Evolutionary conservation across 2,329 filamentous ascomycete species (phyloP), one percentile per base, ranked within the genome.

Genomic region (Apiospora kogelbergensis): DNA sequence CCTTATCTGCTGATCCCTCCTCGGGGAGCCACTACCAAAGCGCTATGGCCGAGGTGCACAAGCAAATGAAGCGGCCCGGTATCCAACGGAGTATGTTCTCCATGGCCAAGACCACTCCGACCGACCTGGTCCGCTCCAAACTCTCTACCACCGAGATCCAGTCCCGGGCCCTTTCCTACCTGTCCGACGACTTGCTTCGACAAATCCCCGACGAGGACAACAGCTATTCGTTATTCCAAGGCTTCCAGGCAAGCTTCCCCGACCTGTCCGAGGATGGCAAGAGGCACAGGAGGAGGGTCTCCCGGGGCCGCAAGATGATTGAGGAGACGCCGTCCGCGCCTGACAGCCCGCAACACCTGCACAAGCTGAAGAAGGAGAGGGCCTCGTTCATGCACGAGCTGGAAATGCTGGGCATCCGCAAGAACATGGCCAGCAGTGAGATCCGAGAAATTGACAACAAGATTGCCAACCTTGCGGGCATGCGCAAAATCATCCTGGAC

Each of bases 371-470:
- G 80, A 93, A 91, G 78, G 94, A 97, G 74, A 93, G 93, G 79
- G 88, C 91, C 57, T 85, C 88, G 67, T 86, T 98, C 82, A 91
- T 92, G 82, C 94, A 97, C 79, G 89, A 93, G 73, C 84, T 99
- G 74, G 94, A 98, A 77, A 93, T 98, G 89, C 90, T 98, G 83
- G 88, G 91, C 3, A 90, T 98, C 71, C 89, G 96, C 70, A 99
- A 99, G 81, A 97, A 96, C 77, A 98, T 99, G 95, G 95, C 95
- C 74, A 96, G 94, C 76, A 93, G 93, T 72, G 96, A 99, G 80
- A 98, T 99, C 70, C 90, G 90, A 70, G 96, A 99, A 77, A 97
- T 99, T 71, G 96, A 99, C 81, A 95, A 92, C 82, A 99, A 98
- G 81, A 95, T 99, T 72, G 89, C 93, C 70, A 98, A 98, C 79